Percentiles rank a stretch among this genome's conserved stretches.
These are phyloP conservation scores for Stereocaulon alpinum DNA, from an alignment of 495 filamentous ascomycete species.

Conservation along the genomic window DNA sequence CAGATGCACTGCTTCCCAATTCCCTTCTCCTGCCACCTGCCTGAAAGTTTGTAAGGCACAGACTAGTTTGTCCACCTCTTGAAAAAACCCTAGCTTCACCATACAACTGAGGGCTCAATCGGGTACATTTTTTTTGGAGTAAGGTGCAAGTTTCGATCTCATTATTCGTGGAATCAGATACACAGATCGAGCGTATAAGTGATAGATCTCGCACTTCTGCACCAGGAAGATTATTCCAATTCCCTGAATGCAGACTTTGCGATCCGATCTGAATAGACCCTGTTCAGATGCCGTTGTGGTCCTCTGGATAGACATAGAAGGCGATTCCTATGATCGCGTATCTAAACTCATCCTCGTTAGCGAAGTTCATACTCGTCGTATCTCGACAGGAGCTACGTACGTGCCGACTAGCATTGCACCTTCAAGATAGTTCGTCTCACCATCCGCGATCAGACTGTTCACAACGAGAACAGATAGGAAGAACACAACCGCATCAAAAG, in stretches of 20 bases:
- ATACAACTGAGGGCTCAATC: too few species aligned
- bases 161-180: too few species aligned
- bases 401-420: constrained; percentile 70
- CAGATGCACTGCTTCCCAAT: constrained; percentile 39
- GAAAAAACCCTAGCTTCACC: not conserved
- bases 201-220: too few species aligned
- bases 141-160: too few species aligned
- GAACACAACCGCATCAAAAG: constrained; percentile 80
- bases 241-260: too few species aligned
- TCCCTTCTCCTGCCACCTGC: constrained; percentile 3
- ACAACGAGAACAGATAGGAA: constrained; percentile 78
- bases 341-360: not conserved
- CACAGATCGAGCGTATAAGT: too few species aligned
- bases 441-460: constrained; percentile 82
- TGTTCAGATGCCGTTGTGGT: not conserved
- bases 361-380: too few species aligned
- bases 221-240: too few species aligned
- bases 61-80: not conserved
- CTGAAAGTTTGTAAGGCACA: not conserved
- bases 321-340: not conserved
- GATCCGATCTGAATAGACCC: too few species aligned
- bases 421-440: constrained; percentile 80
- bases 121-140: too few species aligned
- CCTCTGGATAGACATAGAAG: constrained; percentile 3
- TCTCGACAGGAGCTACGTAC: constrained; percentile 41